Conservation (phyloP, 495 filamentous ascomycete species). For the Amniculicola lignicola region DNA sequence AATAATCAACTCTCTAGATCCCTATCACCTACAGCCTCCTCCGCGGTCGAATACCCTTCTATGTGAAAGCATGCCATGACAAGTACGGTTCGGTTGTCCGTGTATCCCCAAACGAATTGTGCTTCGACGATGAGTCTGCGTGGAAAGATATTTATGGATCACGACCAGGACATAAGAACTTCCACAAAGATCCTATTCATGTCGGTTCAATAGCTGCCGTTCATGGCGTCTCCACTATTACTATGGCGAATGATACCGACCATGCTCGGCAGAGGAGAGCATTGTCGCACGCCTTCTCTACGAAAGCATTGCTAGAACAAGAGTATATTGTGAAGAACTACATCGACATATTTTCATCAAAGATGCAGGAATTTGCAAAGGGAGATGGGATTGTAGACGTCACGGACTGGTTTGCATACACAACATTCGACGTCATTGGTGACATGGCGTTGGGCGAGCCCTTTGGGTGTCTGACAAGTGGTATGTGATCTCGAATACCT, state of each 20-base stretch:
- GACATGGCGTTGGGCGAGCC: slow-evolving; percentile 23
- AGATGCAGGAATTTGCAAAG: slow-evolving; percentile 14
- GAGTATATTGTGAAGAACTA: slow-evolving; percentile 24
- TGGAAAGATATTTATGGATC: slow-evolving; percentile 32
- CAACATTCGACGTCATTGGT: slow-evolving; percentile 26
- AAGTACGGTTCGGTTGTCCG: slow-evolving; percentile 28
- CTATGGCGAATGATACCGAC: slow-evolving; percentile 11
- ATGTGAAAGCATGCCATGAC: slow-evolving; percentile 25
- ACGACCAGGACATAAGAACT: slow-evolving; percentile 18
- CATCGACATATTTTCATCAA: slow-evolving; percentile 13
- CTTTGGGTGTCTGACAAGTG: slow-evolving; percentile 18
- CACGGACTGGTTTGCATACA: slow-evolving; percentile 23
- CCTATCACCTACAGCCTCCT: slow-evolving; percentile 23
- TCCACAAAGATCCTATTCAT: slow-evolving; percentile 15
- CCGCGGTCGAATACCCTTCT: slow-evolving; percentile 15
- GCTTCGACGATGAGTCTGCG: slow-evolving; percentile 21
- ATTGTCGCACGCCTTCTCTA: slow-evolving; percentile 20
- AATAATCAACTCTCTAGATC: slow-evolving; percentile 7
- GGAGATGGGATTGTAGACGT: slow-evolving; percentile 20
- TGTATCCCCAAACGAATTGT: slow-evolving; percentile 21
- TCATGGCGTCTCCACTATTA: slow-evolving; percentile 14
- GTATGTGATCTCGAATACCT: not conserved
- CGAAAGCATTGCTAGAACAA: slow-evolving; percentile 14
- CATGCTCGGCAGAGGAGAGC: slow-evolving; percentile 16
- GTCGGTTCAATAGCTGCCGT: slow-evolving; percentile 16